Conservation (phyloP, 2,329 filamentous ascomycete species). For the Monosporascus sp. region DNA sequence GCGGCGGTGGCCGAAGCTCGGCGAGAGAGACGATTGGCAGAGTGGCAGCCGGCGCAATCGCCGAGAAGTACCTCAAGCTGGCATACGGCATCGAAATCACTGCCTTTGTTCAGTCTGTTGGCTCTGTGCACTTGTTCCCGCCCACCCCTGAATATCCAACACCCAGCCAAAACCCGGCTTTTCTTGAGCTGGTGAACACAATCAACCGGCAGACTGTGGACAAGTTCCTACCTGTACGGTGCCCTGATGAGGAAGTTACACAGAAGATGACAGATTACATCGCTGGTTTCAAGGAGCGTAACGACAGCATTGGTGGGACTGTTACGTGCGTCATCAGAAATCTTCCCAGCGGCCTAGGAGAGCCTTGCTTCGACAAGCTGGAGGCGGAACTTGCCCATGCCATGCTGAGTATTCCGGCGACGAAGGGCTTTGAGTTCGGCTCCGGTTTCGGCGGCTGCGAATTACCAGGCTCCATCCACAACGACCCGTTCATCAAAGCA, state of each 20-base stretch:
- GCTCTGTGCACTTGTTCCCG: conserved; percentile 71
- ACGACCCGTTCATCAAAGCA: conserved; percentile 74
- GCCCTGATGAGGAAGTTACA: conserved; percentile 63
- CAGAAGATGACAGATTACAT: conserved; percentile 75
- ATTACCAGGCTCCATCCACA: conserved; percentile 84
- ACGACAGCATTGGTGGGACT: conserved; percentile 91
- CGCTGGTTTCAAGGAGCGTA: conserved; percentile 67
- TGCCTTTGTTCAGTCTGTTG: conserved; percentile 83
- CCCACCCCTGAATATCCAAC: conserved; percentile 63
- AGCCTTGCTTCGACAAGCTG: conserved; percentile 93
- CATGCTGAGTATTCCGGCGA: conserved; percentile 92
- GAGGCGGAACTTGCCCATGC: conserved; percentile 88
- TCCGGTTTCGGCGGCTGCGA: conserved; percentile 86
- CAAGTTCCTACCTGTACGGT: conserved; percentile 78
- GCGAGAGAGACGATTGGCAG: conserved; percentile 94
- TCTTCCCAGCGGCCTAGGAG: conserved; percentile 78
- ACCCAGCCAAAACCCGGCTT: conserved; percentile 70
- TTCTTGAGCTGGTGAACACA: conserved; percentile 66
- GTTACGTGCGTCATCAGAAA: conserved; percentile 92
- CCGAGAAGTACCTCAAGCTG: conserved; percentile 82
- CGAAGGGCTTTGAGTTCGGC: conserved; percentile 93
- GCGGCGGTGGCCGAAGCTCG: conserved; percentile 82
- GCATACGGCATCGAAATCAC: conserved; percentile 86
- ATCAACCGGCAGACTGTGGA: conserved; percentile 77
- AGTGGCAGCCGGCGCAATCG: conserved; percentile 86